Conservation (phyloP, 305 asterid species). For the Galium porrigens region DNA sequence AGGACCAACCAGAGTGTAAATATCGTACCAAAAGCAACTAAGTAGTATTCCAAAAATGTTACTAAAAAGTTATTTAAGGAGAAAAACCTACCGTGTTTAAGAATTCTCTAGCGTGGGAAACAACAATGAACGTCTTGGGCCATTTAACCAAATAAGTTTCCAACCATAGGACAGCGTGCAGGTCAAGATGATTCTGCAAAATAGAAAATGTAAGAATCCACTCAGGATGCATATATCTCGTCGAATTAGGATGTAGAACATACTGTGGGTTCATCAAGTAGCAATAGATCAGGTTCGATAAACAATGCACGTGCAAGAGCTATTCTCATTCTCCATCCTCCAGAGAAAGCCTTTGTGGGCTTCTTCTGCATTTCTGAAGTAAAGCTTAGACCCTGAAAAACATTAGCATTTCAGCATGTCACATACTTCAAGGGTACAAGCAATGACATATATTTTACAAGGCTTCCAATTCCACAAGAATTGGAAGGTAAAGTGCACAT, state of each 20-base stretch:
- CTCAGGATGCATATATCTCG: slow-evolving; percentile 11
- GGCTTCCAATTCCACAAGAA: neutral
- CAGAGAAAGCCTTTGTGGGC: slow-evolving; percentile 84
- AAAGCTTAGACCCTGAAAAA: slow-evolving; percentile 85
- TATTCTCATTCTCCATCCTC: slow-evolving; percentile 99
- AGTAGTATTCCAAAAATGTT: slow-evolving; percentile 3
- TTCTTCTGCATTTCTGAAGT: slow-evolving; percentile 74
- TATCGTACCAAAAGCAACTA: slow-evolving; percentile 7
- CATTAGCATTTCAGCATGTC: slow-evolving; percentile 14
- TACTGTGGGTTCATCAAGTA: slow-evolving; percentile 98
- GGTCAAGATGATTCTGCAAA: slow-evolving; percentile 95
- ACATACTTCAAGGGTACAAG: neutral
- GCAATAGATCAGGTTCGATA: slow-evolving; percentile 83
- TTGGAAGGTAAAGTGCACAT: neutral
- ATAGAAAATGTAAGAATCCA: slow-evolving; percentile 17
- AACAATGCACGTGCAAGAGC: slow-evolving; percentile 97
- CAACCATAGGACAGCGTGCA: slow-evolving; percentile 97
- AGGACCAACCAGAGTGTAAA: slow-evolving; percentile 6
- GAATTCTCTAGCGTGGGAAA: slow-evolving; percentile 97
- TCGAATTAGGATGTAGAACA: slow-evolving; percentile 16
- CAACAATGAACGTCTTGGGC: slow-evolving; percentile 97
- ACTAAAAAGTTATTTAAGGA: slow-evolving; percentile 13
- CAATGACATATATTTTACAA: neutral
- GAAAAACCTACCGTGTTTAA: slow-evolving; percentile 57
- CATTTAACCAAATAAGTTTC: slow-evolving; percentile 87